These are phyloP conservation scores for Ensete glaucum DNA, from an alignment of 176 grass and related monocot species.

Conservation along the genomic window DNA sequence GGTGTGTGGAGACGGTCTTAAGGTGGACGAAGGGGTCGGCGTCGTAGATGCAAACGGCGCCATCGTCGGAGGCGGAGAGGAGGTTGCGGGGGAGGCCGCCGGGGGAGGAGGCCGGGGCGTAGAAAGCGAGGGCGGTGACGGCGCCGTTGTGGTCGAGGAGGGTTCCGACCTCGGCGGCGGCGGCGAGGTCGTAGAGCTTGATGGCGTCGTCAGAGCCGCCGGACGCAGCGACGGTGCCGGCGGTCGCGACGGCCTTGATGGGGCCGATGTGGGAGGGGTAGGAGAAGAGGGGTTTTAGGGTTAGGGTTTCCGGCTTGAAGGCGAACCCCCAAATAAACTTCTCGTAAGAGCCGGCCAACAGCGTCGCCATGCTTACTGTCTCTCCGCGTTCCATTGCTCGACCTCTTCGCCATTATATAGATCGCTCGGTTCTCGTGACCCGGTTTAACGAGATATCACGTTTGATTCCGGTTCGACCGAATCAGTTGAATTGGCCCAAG, in stretches of 20 bases:
- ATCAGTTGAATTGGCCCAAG: too few species aligned
- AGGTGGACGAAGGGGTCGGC: slow-evolving; percentile 74
- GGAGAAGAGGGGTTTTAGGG: slow-evolving; percentile 59
- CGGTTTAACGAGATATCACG: background rate
- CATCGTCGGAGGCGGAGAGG: slow-evolving; percentile 71
- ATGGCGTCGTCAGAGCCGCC: slow-evolving; percentile 67
- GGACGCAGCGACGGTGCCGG: slow-evolving; percentile 36
- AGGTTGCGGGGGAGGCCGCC: slow-evolving; percentile 70
- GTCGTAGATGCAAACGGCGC: slow-evolving; percentile 65
- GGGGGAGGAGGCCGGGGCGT: slow-evolving; percentile 32
- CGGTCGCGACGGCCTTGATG: slow-evolving; percentile 57
- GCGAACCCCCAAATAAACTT: slow-evolving; percentile 97
- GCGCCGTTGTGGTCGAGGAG: slow-evolving; percentile 65
- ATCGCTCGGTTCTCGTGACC: background rate
- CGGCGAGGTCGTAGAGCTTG: slow-evolving; percentile 68
- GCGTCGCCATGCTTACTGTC: slow-evolving; percentile 29
- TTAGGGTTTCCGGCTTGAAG: slow-evolving; percentile 39
- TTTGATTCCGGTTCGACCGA: too few species aligned
- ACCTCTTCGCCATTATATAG: background rate
- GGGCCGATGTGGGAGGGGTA: slow-evolving; percentile 64
- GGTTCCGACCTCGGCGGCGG: slow-evolving; percentile 54
- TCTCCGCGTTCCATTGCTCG: background rate
- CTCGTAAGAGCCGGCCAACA: slow-evolving; percentile 91
- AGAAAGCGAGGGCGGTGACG: slow-evolving; percentile 77
- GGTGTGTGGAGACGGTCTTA: slow-evolving; percentile 28